Base-by-base conservation (phyloP, 805 yeast species). In the Candida patagonica region DNA sequence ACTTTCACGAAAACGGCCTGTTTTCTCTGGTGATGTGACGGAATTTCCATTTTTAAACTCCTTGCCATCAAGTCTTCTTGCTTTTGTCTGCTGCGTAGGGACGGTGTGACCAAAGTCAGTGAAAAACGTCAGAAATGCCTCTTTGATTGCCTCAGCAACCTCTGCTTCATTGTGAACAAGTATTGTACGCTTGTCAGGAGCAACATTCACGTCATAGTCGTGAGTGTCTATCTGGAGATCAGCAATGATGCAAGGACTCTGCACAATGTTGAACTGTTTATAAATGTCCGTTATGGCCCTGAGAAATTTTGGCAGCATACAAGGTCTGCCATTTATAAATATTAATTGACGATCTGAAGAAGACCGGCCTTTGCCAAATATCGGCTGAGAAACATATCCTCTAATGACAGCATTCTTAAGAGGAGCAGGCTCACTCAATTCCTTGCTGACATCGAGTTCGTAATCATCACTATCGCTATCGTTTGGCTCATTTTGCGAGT, bases 171-270 rank as follows among this genome's bases (percentile, higher is more conserved):
- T 67, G 43, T 79, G 86, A 1, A 87, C 54, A 51, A 83, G 54
- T 1, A 88, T 67, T 2, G 76, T 73, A 38, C 89, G 66, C 55
- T 92, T 92, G 56, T 92, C 96, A 0, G 98, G 97, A 0, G 95
- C 79, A 1, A 92, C 82, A 58, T 92, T 92, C 15, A 92, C 68
- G 60, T 92, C 98, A n/a, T 57, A 57, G 15, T 37, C 35, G 7
- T 36, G 16, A 0, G 81, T 66, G 30, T 71, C 68, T 5, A 85
- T 54, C 10, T 53, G 51, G 16, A 92, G 48, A 56, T 92, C 68
- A 2, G 85, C 50, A 2, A 86, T 66, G 36, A 82, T 66, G 8
- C 76, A 73, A 0, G 97, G 97, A 38, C 56, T 70, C 52, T 87
- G 96, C 3, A 77, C 65, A 50, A 74, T 70, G 48, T 87, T 88